Conservation (phyloP, 805 yeast genomes). For the Candida awuae region DNA sequence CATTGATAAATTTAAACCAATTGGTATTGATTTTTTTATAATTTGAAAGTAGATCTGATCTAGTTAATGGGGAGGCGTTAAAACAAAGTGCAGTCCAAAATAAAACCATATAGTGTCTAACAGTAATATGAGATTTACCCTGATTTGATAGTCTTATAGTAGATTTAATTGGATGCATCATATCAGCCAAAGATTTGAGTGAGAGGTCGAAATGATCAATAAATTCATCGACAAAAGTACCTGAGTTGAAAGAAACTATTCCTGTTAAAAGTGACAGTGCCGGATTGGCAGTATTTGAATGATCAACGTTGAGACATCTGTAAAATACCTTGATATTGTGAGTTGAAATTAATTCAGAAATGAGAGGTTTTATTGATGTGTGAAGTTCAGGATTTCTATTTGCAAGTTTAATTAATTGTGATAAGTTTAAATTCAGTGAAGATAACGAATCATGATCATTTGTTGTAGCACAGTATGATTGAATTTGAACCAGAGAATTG, state of each 20-base stretch:
- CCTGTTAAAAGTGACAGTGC: slow-evolving; percentile 48
- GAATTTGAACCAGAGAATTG: slow-evolving; percentile 31
- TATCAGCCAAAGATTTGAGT: slow-evolving; percentile 50
- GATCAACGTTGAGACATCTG: slow-evolving; percentile 52
- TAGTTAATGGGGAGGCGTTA: slow-evolving; percentile 41
- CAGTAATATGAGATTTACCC: slow-evolving; percentile 30
- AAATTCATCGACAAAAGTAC: slow-evolving; percentile 47
- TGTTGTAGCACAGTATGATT: slow-evolving; percentile 36
- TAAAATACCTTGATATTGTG: slow-evolving; percentile 57
- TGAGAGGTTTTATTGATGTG: slow-evolving; percentile 31
- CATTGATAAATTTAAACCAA: slow-evolving; percentile 57
- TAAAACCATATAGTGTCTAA: slow-evolving; percentile 51
- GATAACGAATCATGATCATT: slow-evolving; percentile 48
- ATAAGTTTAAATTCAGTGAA: slow-evolving; percentile 34
- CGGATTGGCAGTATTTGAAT: slow-evolving; percentile 55
- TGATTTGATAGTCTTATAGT: slow-evolving; percentile 37
- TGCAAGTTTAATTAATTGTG: slow-evolving; percentile 28
- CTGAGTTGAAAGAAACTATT: slow-evolving; percentile 42
- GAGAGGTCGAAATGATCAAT: slow-evolving; percentile 62
- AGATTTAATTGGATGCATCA: slow-evolving; percentile 41
- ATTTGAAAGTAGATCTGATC: slow-evolving; percentile 57
- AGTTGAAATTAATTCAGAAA: slow-evolving; percentile 44
- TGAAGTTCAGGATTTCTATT: slow-evolving; percentile 14
- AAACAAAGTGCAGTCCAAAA: slow-evolving; percentile 53
- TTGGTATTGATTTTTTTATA: slow-evolving; percentile 52